Base-by-base conservation (phyloP, 805 yeast genomes). In the Pichia pseudocactophila region DNA sequence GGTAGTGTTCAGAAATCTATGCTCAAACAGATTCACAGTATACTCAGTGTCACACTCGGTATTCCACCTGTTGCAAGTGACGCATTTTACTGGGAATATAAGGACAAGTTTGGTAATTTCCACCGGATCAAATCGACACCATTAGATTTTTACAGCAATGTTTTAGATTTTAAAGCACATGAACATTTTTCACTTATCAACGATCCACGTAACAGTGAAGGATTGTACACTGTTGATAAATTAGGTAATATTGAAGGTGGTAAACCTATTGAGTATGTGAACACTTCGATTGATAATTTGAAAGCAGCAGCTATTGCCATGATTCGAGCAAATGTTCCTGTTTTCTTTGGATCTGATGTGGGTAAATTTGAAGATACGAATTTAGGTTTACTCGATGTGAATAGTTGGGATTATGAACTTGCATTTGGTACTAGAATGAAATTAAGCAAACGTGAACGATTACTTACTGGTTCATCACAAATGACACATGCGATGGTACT, bases 401-500 rank as follows among this genome's bases (percentile, higher is more conserved):
- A 73, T 27, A 71, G 82, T 13, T 86, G 80, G 76, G 79, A 82
- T 56, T 83, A 80, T 62, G 66, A 74, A 46, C 63, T 78, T 37
- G 77, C 80, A 39, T 70, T 78, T 69, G 62, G 70, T 12, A 55
- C 60, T 11, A 53, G 44, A 25, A 51, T 62, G 48, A 58, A 59
- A 34, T 34, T 62, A 20, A 54, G 61, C 30, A 69, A 70, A 43
- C 56, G 54, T 27, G 64, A 61, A 45, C 52, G 66, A 33, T 47
- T 62, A 26, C 41, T 58, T 45, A 46, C 64, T 11, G 65, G 64
- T 10, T 62, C 66, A 6, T 80, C 89, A 19, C 70, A 76, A 51
- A 84, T 87, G 92, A 86, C 95, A 13, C 96, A 86, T 56, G 96
- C 96, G 27, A 86, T 86, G 96, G 77, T 80, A 7, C 71, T 86